Base-by-base conservation (phyloP, 768 basidiomycete species). In the Guyanaporus albipodus region DNA sequence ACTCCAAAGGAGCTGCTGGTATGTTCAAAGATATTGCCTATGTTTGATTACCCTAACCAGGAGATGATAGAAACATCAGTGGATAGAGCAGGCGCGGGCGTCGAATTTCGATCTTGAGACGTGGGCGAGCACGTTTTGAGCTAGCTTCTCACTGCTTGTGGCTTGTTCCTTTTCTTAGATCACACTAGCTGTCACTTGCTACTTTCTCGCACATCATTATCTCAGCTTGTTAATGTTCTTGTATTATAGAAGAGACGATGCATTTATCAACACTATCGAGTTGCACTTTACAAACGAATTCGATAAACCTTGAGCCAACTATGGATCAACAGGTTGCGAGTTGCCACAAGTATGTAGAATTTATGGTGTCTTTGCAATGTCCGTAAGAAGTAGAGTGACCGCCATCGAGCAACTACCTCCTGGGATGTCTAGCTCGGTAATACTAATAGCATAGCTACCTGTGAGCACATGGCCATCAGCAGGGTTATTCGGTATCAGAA, bases 1-100 rank as follows among this genome's bases (percentile, higher is more conserved):
- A 89, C 90, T 24, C 93, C 94, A 7, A 93, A 91, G 64, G 90
- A 95, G 58, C 68, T 97, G 17, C 66, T 88, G 70, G 87, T 92
- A 61, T 19, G 50, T 49, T 33, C 46, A 7, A 17, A 42, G 14
- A 18, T 47, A 5, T 10, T n/a, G 17, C 24, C 23, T 12, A 19
- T 3, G 14, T 29, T n/a, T n/a, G 33, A 36, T 18, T 17, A 11
- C 14, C 8, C 59, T 64, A 5, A 64, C 36, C 23, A 36, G 17
- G 22, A 28, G 22, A n/a, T 14, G 6, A 34, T 52, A 91, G 89
- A 79, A 81, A 69, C 78, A 86, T 53, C 62, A 73, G 18, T 92
- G 90, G 90, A 80, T 91, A 65, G 77, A 79, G 44, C 72, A 75
- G 38, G 78, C 86, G 8, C 72, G 73, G 56, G 64, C 67, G 17